Evolutionary conservation across 176 grass and related monocot genomes (phyloP), one percentile per base, ranked within the genome.

Genomic region (Tillandsia leiboldiana): DNA sequence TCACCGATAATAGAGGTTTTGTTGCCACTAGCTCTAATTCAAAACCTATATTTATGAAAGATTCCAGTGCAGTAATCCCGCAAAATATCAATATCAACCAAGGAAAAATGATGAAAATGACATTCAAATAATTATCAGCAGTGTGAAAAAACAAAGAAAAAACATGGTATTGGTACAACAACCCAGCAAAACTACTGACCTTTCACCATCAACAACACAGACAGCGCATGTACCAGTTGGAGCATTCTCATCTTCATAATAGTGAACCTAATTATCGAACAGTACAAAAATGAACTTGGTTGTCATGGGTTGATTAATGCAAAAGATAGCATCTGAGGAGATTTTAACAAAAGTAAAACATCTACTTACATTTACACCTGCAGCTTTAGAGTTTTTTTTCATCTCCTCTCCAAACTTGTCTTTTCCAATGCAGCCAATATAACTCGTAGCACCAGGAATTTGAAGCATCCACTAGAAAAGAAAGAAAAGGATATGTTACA

Each of bases 361-460:
- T 70, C 58, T 66, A 91, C 84, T 83, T 82, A 99, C 94, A 54
- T 77, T 99, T 51, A 99, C 80, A 52, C 94, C 94, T 67, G 84
- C 84, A 78, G 82, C 75, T 81, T 77, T 24, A 26, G 89, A 79
- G 75, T 83, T 75, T 66, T 86, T 93, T 80, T 99, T 93, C 94
- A 93, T 99, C 76, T 93, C 87, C 75, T 99, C 90, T 59, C 94
- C 94, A 63, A 90, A 99, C 70, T 99, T 99, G 66, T 93, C 90
- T 71, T 90, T 93, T 85, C 94, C 90, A 52, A 99, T 93, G 80
- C 79, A 90, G 72, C 94, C 94, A 79, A 99, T 99, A 77, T 93
- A 93, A 70, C 94, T 90, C 59, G 89, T 93, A 64, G 94, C 84
- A 11, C 87, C 82, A 65, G 95, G 95, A 86, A 65, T 75, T 94